These are phyloP conservation scores for Suillus paluster DNA, from an alignment of 768 basidiomycete species.

Conservation along the genomic window DNA sequence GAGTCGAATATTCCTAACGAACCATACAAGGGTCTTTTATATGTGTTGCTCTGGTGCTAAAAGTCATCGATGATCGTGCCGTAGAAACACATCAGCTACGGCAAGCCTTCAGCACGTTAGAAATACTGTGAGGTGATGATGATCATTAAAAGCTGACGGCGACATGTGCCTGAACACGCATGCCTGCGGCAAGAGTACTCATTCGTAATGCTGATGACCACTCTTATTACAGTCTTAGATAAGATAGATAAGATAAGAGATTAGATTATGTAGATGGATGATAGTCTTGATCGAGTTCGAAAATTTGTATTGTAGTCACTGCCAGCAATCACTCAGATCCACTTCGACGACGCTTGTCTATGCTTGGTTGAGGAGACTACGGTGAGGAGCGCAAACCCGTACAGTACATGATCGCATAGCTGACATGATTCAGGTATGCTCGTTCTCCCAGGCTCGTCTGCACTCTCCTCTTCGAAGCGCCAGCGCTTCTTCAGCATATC, in stretches of 20 bases:
- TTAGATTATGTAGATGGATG: no score
- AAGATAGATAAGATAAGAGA: background rate
- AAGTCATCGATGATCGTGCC: background rate
- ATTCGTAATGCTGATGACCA: no score
- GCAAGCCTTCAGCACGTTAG: background rate
- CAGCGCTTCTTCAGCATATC: slow-evolving; percentile 64
- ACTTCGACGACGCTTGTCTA: background rate
- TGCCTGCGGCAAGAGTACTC: no score
- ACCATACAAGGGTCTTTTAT: background rate
- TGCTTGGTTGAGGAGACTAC: background rate
- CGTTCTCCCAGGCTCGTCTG: slow-evolving; percentile 76
- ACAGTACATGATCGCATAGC: background rate
- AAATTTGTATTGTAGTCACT: background rate
- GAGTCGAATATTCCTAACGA: background rate
- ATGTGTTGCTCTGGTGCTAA: background rate
- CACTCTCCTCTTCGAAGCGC: slow-evolving; percentile 72
- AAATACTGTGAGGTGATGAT: no score
- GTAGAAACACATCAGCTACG: background rate
- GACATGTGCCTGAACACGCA: no score
- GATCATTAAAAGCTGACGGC: no score
- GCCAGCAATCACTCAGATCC: no score
- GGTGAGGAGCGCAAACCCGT: background rate
- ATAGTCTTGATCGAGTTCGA: background rate
- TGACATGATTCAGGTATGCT: slow-evolving; percentile 57
- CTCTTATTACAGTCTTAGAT: no score